Evolutionary conservation across 1,284 basidiomycete species (phyloP), one percentile per base, ranked within the genome.

Genomic region (Naganishia sp.): DNA sequence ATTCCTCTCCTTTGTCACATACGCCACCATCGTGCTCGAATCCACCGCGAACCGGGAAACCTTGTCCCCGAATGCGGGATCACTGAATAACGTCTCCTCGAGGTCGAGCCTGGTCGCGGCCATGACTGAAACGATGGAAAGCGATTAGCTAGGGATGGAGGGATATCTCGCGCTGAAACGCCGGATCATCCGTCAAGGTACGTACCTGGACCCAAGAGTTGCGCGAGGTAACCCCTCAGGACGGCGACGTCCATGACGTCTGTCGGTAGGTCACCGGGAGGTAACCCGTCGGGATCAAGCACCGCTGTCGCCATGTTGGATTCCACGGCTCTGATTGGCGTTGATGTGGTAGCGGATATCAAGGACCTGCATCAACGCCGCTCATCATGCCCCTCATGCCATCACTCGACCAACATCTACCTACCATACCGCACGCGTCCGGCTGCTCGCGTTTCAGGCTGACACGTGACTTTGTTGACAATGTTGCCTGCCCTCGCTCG

Each of bases 1-100:
- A 11, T 49, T 52, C 35, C 35, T 43, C 25, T 67, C 63, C 32
- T 67, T 65, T 31, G 77, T 79, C 61, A 80, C 71, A 58, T 79
- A 80, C 17, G 79, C 76, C 25, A 79, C 78, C 68, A 77, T 77
- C 61, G 75, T 77, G 15, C 68, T 73, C 5, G 72, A 66, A 61
- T 80, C 79, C 7, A 71, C 68, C 11, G 77, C 77, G 61, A 80
- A 79, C 28, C 79, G 73, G 42, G 73, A 54, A 15, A 65, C 65
- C 70, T 80, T 79, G 45, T 79, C 78, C 6, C 75, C 77, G 63
- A 79, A 80, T 54, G 62, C 71, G 1, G 76, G 72, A 63, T 79
- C 79, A 46, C 70, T 68, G 56, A 78, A 79, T 5, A 80, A 68
- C 43, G 73, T 74, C 49, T 72, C 67, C 55, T 76, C 74, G 10